phyloP scores from a whole-genome alignment of 2,329 filamentous ascomycete species.

The Chaetothyriales sp. region DNA sequence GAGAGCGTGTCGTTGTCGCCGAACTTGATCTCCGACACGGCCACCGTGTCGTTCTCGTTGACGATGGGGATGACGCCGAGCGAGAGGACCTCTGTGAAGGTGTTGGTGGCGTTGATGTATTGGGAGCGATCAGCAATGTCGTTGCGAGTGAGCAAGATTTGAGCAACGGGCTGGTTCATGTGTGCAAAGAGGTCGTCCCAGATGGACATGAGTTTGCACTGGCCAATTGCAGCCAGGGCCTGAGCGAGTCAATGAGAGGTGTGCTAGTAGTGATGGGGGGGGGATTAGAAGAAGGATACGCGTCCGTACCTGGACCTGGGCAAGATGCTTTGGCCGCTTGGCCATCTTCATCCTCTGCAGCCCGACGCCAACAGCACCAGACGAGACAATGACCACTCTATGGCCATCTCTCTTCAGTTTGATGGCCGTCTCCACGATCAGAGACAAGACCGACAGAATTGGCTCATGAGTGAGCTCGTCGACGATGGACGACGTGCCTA shows the following conservation, averaged over 20 bases:
- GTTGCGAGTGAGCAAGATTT: conserved; percentile 85
- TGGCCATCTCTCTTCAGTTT: conserved; percentile 82
- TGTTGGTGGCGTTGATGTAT: conserved; percentile 95
- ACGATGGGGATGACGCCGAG: conserved; percentile 98
- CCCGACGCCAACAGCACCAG: conserved; percentile 89
- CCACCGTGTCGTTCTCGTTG: conserved; percentile 95
- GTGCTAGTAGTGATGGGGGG: conserved; percentile 2
- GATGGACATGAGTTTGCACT: conserved; percentile 85
- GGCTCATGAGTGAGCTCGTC: conserved; percentile 92
- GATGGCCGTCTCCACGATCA: conserved; percentile 89
- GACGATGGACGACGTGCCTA: conserved; percentile 97
- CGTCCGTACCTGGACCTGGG: conserved; percentile 77
- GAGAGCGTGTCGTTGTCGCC: conserved; percentile 97
- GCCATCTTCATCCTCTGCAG: conserved; percentile 79
- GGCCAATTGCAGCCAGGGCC: conserved; percentile 88
- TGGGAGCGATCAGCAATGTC: conserved; percentile 92
- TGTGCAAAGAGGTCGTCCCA: conserved; percentile 91
- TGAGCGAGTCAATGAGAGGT: conserved; percentile 22
- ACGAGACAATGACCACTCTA: conserved; percentile 89
- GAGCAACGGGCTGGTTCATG: conserved; percentile 77
- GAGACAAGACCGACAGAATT: conserved; percentile 72
- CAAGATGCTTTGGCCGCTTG: conserved; percentile 76
- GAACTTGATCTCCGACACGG: conserved; percentile 97
- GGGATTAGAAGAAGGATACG: conserved; percentile 12
- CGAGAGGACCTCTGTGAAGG: conserved; percentile 73